A percentile compares a stretch with the other conserved stretches of the same genome.
Evolutionary conservation across 2,329 filamentous ascomycete species (phyloP).

Genomic region (Amauroascus niger): DNA sequence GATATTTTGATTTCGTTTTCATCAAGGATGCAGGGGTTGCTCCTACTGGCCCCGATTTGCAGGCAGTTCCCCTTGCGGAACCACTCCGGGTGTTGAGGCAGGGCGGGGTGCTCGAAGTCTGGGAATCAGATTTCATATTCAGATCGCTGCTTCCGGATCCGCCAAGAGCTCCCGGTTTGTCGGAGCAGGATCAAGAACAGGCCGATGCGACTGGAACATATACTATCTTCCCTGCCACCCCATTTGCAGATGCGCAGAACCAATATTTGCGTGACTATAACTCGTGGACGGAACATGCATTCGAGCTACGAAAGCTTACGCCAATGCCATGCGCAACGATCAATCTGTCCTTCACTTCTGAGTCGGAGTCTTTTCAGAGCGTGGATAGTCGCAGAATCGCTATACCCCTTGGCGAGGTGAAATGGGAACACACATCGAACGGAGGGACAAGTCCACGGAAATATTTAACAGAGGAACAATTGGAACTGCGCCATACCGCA

Average conservation of each 20-base stretch:
- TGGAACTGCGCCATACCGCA: constrained; percentile 67
- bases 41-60: constrained; percentile 48
- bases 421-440: constrained; percentile 67
- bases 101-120: constrained; percentile 73
- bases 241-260: constrained; percentile 71
- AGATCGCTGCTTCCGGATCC: constrained; percentile 74
- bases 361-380: constrained; percentile 60
- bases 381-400: constrained; percentile 67
- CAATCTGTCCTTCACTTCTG: constrained; percentile 67
- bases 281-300: constrained; percentile 64
- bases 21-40: constrained; percentile 71
- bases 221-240: constrained; percentile 69
- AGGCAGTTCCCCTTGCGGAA: constrained; percentile 56
- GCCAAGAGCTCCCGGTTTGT: constrained; percentile 47
- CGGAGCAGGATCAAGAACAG: constrained; percentile 53
- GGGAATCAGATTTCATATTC: constrained; percentile 79
- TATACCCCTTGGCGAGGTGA: constrained; percentile 73
- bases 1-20: constrained; percentile 80
- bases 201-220: constrained; percentile 69
- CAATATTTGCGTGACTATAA: constrained; percentile 76
- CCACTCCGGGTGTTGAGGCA: constrained; percentile 65
- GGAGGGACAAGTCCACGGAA: constrained; percentile 34
- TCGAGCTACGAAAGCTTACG: constrained; percentile 60
- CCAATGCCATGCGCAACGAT: constrained; percentile 70
- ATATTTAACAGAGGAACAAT: constrained; percentile 56